These are phyloP conservation scores for Myochromella boudieri DNA, from an alignment of 768 basidiomycete species.

Conservation along the genomic window DNA sequence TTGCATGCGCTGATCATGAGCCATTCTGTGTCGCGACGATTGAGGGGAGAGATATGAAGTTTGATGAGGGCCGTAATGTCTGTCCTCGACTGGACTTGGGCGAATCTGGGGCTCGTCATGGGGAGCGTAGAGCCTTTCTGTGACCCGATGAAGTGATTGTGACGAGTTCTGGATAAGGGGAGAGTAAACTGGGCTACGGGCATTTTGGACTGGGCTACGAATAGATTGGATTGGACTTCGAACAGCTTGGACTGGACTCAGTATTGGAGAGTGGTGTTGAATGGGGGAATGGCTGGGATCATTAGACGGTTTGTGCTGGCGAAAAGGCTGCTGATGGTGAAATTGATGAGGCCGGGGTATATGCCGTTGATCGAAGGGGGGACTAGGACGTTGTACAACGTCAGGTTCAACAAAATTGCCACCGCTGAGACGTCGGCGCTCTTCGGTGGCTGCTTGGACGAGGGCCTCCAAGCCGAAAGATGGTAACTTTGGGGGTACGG, in stretches of 20 bases:
- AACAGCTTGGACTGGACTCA: conserved; percentile 3
- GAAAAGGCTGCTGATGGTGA: conserved; percentile 11
- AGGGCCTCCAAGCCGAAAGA: conserved; percentile 59
- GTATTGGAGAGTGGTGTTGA: conserved; percentile 5
- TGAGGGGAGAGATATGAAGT: conserved; percentile 13
- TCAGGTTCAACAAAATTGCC: conserved; percentile 22
- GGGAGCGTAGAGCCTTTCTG: conserved; percentile 6
- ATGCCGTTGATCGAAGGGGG: conserved; percentile 22
- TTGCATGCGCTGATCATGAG: conserved; percentile 21
- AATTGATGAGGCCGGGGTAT: conserved; percentile 18
- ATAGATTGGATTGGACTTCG: conserved; percentile 11
- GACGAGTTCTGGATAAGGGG: conserved; percentile 13
- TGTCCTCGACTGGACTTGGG: conserved; percentile 12
- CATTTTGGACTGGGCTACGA: conserved; percentile 7
- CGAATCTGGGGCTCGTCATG: conserved; percentile 12
- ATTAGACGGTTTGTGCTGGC: conserved; percentile 10
- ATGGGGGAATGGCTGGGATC: conserved; percentile 15
- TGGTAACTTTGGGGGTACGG: conserved; percentile 20
- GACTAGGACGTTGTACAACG: conserved; percentile 17
- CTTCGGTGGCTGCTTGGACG: conserved; percentile 70
- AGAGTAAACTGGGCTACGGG: conserved; percentile 14
- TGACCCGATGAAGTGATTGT: conserved; percentile 9
- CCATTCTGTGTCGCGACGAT: conserved; percentile 12
- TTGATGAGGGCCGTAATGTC: conserved; percentile 11
- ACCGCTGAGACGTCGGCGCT: conserved; percentile 50